These are phyloP conservation scores for Aureobasidium namibiae DNA, from an alignment of 2,329 filamentous ascomycete species.

Conservation along the genomic window DNA sequence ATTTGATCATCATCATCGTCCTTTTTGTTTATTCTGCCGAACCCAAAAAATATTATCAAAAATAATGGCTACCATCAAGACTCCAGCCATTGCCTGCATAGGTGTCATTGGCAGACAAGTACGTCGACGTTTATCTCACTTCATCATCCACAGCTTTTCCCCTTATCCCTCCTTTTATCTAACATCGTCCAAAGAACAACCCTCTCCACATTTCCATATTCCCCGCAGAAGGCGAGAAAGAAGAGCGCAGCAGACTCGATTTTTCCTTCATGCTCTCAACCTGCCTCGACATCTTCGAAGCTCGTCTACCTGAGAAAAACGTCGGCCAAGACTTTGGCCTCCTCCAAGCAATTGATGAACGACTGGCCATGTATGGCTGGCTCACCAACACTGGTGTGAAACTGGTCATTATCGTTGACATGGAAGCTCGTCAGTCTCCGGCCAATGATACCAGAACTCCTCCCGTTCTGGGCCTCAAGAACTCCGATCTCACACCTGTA, in stretches of 20 bases:
- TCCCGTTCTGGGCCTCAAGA: constrained; percentile 60
- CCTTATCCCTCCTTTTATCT: not conserved
- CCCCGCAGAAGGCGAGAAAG: constrained; percentile 47
- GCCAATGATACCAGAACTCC: constrained; percentile 19
- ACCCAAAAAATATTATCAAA: not conserved
- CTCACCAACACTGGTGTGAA: constrained; percentile 93
- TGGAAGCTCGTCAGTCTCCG: constrained; percentile 56
- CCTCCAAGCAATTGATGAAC: constrained; percentile 87
- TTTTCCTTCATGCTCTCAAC: constrained; percentile 87
- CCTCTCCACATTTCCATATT: constrained; percentile 90
- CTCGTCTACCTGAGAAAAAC: constrained; percentile 65
- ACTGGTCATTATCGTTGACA: constrained; percentile 83
- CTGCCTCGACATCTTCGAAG: constrained; percentile 88
- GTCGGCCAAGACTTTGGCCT: constrained; percentile 81
- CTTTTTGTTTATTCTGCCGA: constrained; percentile 1
- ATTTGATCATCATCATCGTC: not conserved
- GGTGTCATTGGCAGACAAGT: constrained; percentile 92
- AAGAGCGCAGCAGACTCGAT: constrained; percentile 70
- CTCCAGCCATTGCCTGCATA: constrained; percentile 78
- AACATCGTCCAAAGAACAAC: constrained; percentile 61
- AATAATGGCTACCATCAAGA: constrained; percentile 30
- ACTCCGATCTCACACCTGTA: constrained; percentile 80
- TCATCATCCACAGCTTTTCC: not conserved
- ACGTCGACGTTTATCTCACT: constrained; percentile 25
- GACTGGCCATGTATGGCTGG: constrained; percentile 89